Percentiles rank a stretch among this genome's conserved stretches.
Evolutionary conservation across 768 basidiomycete species (phyloP).

Genomic region (Termitomyces sp.): DNA sequence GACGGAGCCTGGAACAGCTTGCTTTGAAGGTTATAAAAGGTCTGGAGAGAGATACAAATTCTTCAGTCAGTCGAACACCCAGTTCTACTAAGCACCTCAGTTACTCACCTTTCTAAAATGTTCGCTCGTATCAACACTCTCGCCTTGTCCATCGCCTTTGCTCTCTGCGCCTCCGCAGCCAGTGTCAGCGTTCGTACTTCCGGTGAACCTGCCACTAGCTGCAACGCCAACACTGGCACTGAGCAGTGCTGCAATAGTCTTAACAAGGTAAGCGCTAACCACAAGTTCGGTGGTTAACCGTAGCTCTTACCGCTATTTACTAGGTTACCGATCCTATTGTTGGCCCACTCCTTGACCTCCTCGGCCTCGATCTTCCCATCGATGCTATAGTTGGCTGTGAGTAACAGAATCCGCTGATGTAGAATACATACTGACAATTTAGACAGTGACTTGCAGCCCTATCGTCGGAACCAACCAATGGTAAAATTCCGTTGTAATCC

Average conservation of each 20-base stretch:
- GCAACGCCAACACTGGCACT: constrained; percentile 3
- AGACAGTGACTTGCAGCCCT: constrained; percentile 13
- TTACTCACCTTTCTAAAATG: constrained; percentile 4
- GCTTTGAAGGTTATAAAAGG: constrained; percentile 2
- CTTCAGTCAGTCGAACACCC: constrained; percentile 6
- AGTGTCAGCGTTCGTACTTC: constrained; percentile 4
- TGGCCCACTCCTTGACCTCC: constrained; percentile 5
- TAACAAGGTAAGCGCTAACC: background rate
- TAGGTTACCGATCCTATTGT: constrained; percentile 1
- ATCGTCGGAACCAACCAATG: constrained; percentile 5
- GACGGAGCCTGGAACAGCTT: background rate
- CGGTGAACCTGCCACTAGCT: background rate
- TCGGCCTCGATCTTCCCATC: constrained; percentile 7
- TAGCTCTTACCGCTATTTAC: background rate
- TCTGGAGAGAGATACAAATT: background rate
- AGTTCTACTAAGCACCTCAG: constrained; percentile 9
- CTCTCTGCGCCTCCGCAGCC: constrained; percentile 12
- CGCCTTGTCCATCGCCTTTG: constrained; percentile 10
- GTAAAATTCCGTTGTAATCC: background rate
- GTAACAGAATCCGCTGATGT: background rate
- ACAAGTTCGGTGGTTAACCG: background rate
- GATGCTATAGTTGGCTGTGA: constrained; percentile 10
- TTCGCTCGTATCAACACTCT: constrained; percentile 10
- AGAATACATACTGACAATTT: background rate
- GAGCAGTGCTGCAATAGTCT: constrained; percentile 3